Base-by-base conservation (phyloP, 1,284 basidiomycete species). In the Dichomitus squalens region DNA sequence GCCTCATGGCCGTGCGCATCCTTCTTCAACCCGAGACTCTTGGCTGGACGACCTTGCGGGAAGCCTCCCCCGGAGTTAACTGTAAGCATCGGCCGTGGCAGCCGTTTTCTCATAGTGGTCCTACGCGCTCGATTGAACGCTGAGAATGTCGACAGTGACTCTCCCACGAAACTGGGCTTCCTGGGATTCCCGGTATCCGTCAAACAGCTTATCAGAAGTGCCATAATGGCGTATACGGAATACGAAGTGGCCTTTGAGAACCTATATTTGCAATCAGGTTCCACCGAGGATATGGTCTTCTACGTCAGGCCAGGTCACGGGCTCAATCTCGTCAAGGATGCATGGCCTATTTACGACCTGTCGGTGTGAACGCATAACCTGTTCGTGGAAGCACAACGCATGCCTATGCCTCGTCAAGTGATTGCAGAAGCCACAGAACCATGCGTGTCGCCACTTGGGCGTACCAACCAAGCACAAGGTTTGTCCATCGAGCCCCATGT, bases 231-330 rank as follows among this genome's bases (percentile, higher is more conserved):
- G 35, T 31, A 21, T 39, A 29, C 38, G n/a, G 18, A 40, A 8
- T 27, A 7, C 44, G 48, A 29, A 3, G 29, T 43, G 31, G 12
- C 27, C n/a, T 47, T 31, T 20, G 20, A 7, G 44, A 47, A 34
- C 44, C 54, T 61, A 61, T 58, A 53, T 57, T 58, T 61, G 57
- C 52, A 58, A 61, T 61, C 60, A 39, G 49, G 8, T 49, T 38
- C 39, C 39, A 33, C 21, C 27, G 46, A 51, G 33, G 40, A 34
- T 25, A 52, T 31, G 43, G 27, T 40, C 53, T 21, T 29, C 38
- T 18, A 14, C 2, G 18, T 38, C 20, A 41, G 34, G 18, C 51
- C 33, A 48, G 53, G 48, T 52, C 52, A 52, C 44, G 52, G 34
- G 54, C 48, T 31, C 16, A 23, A 8, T 33, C 33, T 47, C 41